Base-by-base conservation (phyloP, 805 yeast genomes). In the Isabelozyma heimii region DNA sequence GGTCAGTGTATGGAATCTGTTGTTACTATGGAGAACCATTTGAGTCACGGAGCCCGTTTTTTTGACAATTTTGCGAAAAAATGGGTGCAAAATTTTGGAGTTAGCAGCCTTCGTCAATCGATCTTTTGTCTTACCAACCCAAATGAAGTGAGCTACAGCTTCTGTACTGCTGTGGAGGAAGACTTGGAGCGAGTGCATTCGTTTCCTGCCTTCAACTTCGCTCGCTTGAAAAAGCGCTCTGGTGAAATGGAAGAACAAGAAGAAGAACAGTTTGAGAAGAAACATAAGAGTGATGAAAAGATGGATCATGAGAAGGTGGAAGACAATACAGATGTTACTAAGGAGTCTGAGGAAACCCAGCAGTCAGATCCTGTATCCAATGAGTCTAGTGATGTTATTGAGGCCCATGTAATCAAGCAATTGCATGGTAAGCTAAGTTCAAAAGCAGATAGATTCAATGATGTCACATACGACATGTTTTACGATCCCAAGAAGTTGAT, bases 21-120 rank as follows among this genome's bases (percentile, higher is more conserved):
- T 5, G 53, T 61, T 53, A 62, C 52, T 33, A 47, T 62, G 30
- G 58, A 55, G 37, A 59, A 59, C 33, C 63, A 61, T 46, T 49
- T 65, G 12, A 43, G 52, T 12, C 45, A 49, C n/a, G 52, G 48
- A 15, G 28, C 41, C 35, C 40, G 47, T 9, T 69, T 75, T 45
- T 76, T 78, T 55, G 81, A 77, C 50, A 49, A 54, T 1, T 65
- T 79, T 55, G 76, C 80, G 0, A 54, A 57, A 24, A 61, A 59
- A 10, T 79, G 81, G 82, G 54, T 68, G 2, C 56, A 59, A 17
- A 61, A 60, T 8, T 50, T 68, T 10, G 60, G 65, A 12, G 61
- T 68, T 44, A 58, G 60, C 13, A 62, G 63, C 27, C 60, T 79
- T 33, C 52, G 76, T 2, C 69, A 70, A 42, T 76, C 81, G 0